Evolutionary conservation across 2,329 filamentous ascomycete species (phyloP), one percentile per base, ranked within the genome.

Genomic region (Tolypocladium tropicale): DNA sequence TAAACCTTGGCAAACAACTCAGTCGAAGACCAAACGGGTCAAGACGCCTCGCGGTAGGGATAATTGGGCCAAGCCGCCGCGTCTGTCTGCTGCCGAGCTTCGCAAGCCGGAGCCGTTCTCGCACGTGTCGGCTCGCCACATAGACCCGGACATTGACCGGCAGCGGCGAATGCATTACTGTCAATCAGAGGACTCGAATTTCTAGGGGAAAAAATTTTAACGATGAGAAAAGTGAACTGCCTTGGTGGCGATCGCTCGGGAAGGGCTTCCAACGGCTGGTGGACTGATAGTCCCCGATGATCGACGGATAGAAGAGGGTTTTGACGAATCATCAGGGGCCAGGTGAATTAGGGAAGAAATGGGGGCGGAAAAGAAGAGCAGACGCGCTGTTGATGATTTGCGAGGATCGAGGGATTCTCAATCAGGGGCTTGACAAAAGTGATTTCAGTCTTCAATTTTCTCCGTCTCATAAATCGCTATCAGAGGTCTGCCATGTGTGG

Each of bases 21-120:
- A 50, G 11, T 46, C 53, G 5, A 53, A 52, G 28, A 37, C 16
- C 28, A 55, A 28, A 25, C 9, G 2, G 25, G 25, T 9, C 16
- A 49, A 30, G 21, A 54, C 30, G 23, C 4, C 3, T 25, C 33
- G 55, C 21, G 39, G 56, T 2, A 60, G 58, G 14, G 57, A 59
- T 30, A 62, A 59, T 18, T 70, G 68, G 67, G 58, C 57, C 7
- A 68, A 63, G 32, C 30, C 60, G 1, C 28, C 41, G 7, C 59
- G 56, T n/a, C 53, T 61, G 21, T 41, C 53, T 14, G 28, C 46
- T 18, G 34, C 43, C 2, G 53, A 57, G 6, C 14, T 57, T 30
- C 52, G 52, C 16, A 23, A 49, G 14, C 10, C n/a, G 18, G 36
- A 46, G 21, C 49, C 30, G 7, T 43, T 43, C 30, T 41, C 23